Base-by-base conservation (phyloP, 139 green algal species). In the Gonium pectorale region DNA sequence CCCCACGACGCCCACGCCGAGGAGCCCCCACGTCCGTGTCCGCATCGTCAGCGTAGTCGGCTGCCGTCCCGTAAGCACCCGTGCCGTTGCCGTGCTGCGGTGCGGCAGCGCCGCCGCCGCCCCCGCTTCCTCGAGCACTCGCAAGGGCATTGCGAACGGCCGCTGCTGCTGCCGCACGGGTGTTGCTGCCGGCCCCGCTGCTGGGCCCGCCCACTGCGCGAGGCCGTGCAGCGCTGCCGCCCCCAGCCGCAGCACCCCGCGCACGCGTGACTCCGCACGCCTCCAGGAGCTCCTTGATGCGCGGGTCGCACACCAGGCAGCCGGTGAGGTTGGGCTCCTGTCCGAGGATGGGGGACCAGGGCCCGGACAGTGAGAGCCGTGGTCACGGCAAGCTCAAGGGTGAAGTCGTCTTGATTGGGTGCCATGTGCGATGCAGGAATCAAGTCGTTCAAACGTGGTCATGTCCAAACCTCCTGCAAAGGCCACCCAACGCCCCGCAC, bases 221-320 rank as follows among this genome's bases (percentile, higher is more conserved):
- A 9, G 4, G n/a, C 2, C 19, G 56, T 3, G 26, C 29, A 5
- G 43, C 44, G 24, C 33, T 60, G 40, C 46, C 71, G 0, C 62
- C 81, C 11, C 59, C 67, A 7, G 38, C 80, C 5, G 41, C 75
- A 0, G n/a, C 41, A 49, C 31, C 26, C 22, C 63, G 1, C 21
- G 49, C 71, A 49, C 59, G 22, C 37, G 29, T 11, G 41, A 70
- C 46, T 43, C 77, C 40, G 59, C 75, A 79, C 5, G 82, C 52
- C 64, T 89, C 46, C 3, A 93, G 26, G 17, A 95, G 44, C 41
- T 88, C 59, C 75, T 87, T 79, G 5, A 95, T 44, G 29, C 44
- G 74, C 0, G 74, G 70, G 56, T 94, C 89, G 54, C 90, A 94
- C 3, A 92, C 24, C 35, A 92, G 51, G 46, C 92, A 95, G 29